Percentiles rank a stretch among this genome's conserved stretches.
Conservation (phyloP, 176 grass and related monocot genomes). For the Eleusine coracana region DNA sequence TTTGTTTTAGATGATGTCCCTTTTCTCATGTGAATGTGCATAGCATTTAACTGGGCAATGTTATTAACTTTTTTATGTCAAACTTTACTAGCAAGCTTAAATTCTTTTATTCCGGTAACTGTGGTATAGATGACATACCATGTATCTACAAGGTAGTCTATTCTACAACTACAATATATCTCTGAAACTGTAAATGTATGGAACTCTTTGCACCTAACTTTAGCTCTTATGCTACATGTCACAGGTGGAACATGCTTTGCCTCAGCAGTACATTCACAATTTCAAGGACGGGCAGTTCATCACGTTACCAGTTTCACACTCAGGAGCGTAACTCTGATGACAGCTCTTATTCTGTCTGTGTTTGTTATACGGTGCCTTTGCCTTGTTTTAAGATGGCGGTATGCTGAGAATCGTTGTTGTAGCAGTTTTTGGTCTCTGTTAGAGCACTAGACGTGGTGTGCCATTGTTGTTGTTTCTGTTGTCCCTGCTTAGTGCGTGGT, state of each 20-base stretch:
- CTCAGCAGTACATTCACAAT: conserved; percentile 79
- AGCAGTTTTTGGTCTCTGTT: conserved; percentile 16
- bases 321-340: conserved; percentile 58
- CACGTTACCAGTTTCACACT: conserved; percentile 80
- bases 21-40: background rate
- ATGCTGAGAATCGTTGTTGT: conserved; percentile 24
- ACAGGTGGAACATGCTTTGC: conserved; percentile 87
- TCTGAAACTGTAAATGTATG: too few species aligned
- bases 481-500: background rate
- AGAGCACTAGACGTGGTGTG: conserved; percentile 15
- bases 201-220: background rate
- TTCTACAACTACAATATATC: too few species aligned
- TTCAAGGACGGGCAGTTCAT: conserved; percentile 84
- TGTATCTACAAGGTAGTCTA: too few species aligned
- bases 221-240: conserved; percentile 2
- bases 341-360: background rate
- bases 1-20: background rate
- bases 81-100: background rate
- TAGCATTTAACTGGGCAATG: background rate
- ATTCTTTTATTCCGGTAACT: background rate
- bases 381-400: conserved; percentile 34
- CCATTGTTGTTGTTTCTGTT: conserved; percentile 33
- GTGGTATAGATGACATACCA: too few species aligned
- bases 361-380: conserved; percentile 17
- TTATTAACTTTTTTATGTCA: background rate